Percentiles rank a stretch among this genome's conserved stretches.
phyloP scores from a whole-genome alignment of 2,329 filamentous ascomycete species.

The Fusarium metavorans region DNA sequence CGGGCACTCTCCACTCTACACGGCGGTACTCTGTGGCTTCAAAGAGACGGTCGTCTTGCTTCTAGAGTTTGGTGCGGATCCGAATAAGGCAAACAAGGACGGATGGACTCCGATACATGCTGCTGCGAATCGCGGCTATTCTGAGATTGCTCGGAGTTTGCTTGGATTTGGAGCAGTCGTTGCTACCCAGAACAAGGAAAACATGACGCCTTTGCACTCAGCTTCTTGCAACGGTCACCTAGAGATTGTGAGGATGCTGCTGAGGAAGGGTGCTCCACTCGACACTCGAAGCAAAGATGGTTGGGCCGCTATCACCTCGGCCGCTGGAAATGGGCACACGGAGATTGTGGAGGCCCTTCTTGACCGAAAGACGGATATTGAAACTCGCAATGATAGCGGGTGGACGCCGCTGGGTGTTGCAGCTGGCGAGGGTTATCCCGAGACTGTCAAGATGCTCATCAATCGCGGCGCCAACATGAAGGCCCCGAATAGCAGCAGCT shows the following conservation, averaged over 20 bases:
- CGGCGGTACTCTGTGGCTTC: neutral
- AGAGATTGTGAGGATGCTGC: neutral
- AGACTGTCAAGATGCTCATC: neutral
- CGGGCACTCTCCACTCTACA: neutral
- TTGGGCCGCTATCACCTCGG: neutral
- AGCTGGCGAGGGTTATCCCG: neutral
- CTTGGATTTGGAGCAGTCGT: neutral
- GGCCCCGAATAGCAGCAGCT: neutral
- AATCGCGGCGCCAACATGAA: neutral
- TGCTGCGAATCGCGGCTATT: conserved; percentile 1
- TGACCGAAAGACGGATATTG: neutral
- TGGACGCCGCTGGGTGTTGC: neutral
- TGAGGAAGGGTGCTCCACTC: neutral
- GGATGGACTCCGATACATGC: neutral
- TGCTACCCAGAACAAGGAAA: neutral
- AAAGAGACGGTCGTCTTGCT: neutral
- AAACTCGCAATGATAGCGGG: neutral
- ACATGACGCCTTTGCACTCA: neutral
- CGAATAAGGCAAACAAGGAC: conserved; percentile 1
- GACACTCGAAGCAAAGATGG: neutral
- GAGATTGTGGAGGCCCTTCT: neutral
- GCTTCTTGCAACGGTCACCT: neutral
- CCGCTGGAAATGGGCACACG: neutral
- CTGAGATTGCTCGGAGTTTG: neutral
- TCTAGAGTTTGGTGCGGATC: neutral